Percentiles rank a stretch among this genome's conserved stretches.
Conservation (phyloP, 257 asterid genomes). For the Solanum gandarillasii region DNA sequence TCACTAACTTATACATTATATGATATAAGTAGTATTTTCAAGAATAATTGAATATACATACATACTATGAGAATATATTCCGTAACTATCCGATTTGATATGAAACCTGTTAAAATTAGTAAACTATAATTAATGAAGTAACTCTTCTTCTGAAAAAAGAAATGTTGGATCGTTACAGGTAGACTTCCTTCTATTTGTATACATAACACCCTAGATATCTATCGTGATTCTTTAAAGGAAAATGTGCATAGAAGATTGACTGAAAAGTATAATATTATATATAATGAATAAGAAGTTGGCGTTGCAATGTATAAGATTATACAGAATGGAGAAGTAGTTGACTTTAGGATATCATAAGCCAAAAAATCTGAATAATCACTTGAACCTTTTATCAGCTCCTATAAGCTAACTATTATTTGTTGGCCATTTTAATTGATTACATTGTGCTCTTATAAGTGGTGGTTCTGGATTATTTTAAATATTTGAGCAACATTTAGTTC, state of each 20-base stretch:
- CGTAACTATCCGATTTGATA: not conserved
- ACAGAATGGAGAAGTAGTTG: not conserved
- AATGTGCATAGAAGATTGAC: not conserved
- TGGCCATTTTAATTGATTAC: not conserved
- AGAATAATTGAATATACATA: not conserved
- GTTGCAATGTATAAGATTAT: not conserved
- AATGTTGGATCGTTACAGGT: not conserved
- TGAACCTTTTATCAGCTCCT: not conserved
- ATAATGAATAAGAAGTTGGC: not conserved
- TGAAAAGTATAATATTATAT: not conserved
- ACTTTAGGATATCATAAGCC: not conserved
- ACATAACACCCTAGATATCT: not conserved
- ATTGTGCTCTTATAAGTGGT: not conserved
- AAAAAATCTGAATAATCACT: not conserved
- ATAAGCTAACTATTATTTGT: not conserved
- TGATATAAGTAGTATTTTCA: not conserved
- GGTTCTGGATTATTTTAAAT: not conserved
- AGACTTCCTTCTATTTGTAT: not conserved
- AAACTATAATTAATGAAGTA: not conserved
- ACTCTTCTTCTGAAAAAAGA: not conserved
- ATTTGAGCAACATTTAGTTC: not conserved
- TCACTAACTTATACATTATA: not conserved
- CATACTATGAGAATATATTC: not conserved
- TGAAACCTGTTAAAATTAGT: not conserved
- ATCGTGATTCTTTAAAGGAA: not conserved